These are phyloP conservation scores for Ogataea corticis DNA, from an alignment of 805 yeast genomes.

Conservation along the genomic window DNA sequence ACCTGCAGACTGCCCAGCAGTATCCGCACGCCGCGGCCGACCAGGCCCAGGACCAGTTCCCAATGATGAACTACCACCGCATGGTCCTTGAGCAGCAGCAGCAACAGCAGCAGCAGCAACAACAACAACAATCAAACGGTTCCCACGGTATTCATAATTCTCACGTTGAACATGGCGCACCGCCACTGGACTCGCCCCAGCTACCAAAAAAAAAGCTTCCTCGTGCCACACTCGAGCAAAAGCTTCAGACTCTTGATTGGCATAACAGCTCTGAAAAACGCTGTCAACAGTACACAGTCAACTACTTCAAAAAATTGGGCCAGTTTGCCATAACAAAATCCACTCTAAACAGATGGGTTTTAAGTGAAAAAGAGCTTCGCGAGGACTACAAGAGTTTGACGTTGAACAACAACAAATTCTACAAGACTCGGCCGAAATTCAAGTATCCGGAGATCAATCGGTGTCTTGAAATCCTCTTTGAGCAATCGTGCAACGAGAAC, in stretches of 20 bases:
- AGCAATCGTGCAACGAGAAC: constrained; percentile 36
- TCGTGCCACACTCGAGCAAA: constrained; percentile 40
- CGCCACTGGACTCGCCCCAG: too few species aligned
- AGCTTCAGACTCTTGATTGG: constrained; percentile 39
- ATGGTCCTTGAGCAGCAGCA: constrained; percentile 3
- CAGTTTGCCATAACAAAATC: constrained; percentile 40
- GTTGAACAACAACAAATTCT: constrained; percentile 27
- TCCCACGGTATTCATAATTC: too few species aligned
- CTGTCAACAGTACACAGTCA: constrained; percentile 38
- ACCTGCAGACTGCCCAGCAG: constrained; percentile 4
- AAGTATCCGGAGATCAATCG: constrained; percentile 36
- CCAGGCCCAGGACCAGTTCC: constrained; percentile 3
- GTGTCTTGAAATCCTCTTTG: constrained; percentile 39
- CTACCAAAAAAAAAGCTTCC: constrained; percentile 26
- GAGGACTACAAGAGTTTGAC: constrained; percentile 29
- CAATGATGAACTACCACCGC: constrained; percentile 7
- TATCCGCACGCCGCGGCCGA: neutral
- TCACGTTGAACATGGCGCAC: too few species aligned
- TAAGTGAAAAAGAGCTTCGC: constrained; percentile 34
- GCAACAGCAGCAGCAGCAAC: constrained; percentile 1
- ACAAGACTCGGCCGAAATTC: constrained; percentile 36
- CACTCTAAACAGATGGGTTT: constrained; percentile 41
- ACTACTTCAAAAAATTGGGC: constrained; percentile 31
- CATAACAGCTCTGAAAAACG: constrained; percentile 30
- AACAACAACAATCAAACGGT: too few species aligned